A percentile compares a stretch with the other conserved stretches of the same genome.
Conservation (phyloP, 805 yeast species). For the Blastobotrys attinorum region DNA sequence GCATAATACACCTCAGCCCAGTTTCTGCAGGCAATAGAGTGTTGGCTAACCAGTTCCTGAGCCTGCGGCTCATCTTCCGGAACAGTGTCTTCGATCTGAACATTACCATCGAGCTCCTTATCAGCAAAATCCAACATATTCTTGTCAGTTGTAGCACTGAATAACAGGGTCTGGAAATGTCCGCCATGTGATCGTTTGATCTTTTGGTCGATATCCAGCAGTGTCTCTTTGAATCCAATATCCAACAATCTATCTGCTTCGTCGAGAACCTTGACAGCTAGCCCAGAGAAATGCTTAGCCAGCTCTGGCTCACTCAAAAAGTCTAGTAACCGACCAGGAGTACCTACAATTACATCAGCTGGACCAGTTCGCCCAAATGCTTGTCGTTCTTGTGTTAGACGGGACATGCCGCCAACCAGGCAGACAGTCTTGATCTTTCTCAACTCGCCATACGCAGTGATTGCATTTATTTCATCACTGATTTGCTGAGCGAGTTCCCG, state of each 20-base stretch:
- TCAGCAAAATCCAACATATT: slow-evolving; percentile 59
- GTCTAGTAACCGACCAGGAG: slow-evolving; percentile 81
- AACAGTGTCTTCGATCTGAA: slow-evolving; percentile 56
- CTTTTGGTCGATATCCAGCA: slow-evolving; percentile 47
- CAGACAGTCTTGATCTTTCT: slow-evolving; percentile 36
- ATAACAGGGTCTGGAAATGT: slow-evolving; percentile 54
- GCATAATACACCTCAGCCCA: slow-evolving; percentile 54
- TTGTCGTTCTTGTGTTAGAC: slow-evolving; percentile 31
- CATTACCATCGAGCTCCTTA: slow-evolving; percentile 30
- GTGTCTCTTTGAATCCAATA: slow-evolving; percentile 65
- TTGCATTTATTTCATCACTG: slow-evolving; percentile 51
- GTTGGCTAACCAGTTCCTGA: slow-evolving; percentile 71
- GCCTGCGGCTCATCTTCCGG: slow-evolving; percentile 65
- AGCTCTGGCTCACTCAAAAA: slow-evolving; percentile 41
- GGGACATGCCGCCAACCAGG: slow-evolving; percentile 61
- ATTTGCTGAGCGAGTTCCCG: slow-evolving; percentile 87
- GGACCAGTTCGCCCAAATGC: slow-evolving; percentile 19
- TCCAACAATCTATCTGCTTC: slow-evolving; percentile 88
- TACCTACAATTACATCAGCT: slow-evolving; percentile 62
- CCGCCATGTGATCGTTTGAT: slow-evolving; percentile 33
- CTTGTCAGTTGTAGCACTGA: slow-evolving; percentile 80
- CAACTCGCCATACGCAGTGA: slow-evolving; percentile 30
- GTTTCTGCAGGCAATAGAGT: slow-evolving; percentile 45
- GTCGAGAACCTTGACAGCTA: slow-evolving; percentile 68
- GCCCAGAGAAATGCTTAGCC: slow-evolving; percentile 39